phyloP scores from a whole-genome alignment of 2,329 filamentous ascomycete species.

The Cladorrhinum sp. region DNA sequence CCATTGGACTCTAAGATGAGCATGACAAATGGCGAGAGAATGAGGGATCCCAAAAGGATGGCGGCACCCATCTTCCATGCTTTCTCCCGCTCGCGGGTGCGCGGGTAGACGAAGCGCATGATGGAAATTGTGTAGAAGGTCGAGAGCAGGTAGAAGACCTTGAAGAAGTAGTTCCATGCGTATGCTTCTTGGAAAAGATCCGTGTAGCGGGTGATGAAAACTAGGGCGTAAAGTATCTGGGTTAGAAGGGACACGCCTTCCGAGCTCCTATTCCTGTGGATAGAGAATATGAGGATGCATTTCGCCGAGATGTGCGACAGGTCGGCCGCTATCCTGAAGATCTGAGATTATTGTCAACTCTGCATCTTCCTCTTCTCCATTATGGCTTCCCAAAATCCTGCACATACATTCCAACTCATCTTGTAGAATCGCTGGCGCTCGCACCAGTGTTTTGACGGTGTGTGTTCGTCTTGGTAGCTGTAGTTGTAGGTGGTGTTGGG shows the following conservation, averaged over 20 bases:
- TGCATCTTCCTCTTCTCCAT: background rate
- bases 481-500: background rate
- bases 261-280: conserved; percentile 81
- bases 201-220: conserved; percentile 84
- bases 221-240: conserved; percentile 79
- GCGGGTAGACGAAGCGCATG: conserved; percentile 82
- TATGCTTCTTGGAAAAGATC: conserved; percentile 65
- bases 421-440: conserved; percentile 4
- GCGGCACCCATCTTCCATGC: conserved; percentile 87
- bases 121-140: conserved; percentile 82
- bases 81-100: conserved; percentile 85
- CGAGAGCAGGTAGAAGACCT: conserved; percentile 81
- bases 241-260: conserved; percentile 92
- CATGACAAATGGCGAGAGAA: conserved; percentile 70
- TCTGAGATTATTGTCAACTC: conserved; percentile 42
- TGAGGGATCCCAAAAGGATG: conserved; percentile 61
- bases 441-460: background rate
- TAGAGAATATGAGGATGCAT: conserved; percentile 84
- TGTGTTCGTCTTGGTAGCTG: background rate
- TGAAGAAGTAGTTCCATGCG: conserved; percentile 75
- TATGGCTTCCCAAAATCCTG: background rate
- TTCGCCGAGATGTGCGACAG: conserved; percentile 82
- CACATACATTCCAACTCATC: conserved; percentile 26
- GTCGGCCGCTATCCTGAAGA: conserved; percentile 78
- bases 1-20: conserved; percentile 57